A percentile compares a stretch with the other conserved stretches of the same genome.
phyloP scores from a whole-genome alignment of 768 basidiomycete species.

The Dioszegia hungarica region DNA sequence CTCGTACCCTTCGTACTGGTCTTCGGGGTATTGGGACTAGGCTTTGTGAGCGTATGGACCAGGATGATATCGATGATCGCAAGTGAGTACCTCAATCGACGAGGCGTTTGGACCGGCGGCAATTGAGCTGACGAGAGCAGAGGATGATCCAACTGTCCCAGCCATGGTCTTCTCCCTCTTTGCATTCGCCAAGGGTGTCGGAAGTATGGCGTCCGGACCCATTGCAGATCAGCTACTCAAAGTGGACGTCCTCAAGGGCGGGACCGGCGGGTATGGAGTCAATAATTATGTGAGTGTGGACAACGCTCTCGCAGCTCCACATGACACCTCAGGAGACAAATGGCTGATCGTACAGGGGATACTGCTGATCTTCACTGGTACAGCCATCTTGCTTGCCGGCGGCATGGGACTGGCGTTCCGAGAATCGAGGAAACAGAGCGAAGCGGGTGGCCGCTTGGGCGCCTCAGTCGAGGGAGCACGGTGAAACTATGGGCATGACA shows the following conservation, averaged over 20 bases:
- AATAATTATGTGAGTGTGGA: constrained; percentile 41
- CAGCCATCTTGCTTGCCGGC: constrained; percentile 25
- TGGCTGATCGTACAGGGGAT: no score
- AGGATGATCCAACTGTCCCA: constrained; percentile 30
- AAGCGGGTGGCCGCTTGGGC: no score
- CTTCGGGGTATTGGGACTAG: constrained; percentile 32
- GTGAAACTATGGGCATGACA: no score
- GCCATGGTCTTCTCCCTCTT: constrained; percentile 35
- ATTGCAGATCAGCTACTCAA: constrained; percentile 38
- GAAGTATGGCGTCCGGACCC: constrained; percentile 42
- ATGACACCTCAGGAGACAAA: no score
- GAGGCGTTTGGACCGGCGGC: no score
- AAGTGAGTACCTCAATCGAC: constrained; percentile 21
- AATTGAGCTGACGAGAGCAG: constrained; percentile 5
- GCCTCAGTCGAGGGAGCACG: no score
- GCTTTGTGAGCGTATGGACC: constrained; percentile 37
- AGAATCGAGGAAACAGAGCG: not conserved
- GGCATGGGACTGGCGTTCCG: not conserved
- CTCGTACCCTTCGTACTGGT: constrained; percentile 30
- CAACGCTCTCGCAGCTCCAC: no score
- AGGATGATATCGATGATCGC: constrained; percentile 35
- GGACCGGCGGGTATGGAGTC: constrained; percentile 38
- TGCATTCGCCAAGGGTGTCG: constrained; percentile 33
- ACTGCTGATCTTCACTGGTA: constrained; percentile 33
- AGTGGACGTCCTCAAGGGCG: constrained; percentile 16